These are phyloP conservation scores for Hypomyces rosellus DNA, from an alignment of 2,329 filamentous ascomycete species.

Conservation along the genomic window DNA sequence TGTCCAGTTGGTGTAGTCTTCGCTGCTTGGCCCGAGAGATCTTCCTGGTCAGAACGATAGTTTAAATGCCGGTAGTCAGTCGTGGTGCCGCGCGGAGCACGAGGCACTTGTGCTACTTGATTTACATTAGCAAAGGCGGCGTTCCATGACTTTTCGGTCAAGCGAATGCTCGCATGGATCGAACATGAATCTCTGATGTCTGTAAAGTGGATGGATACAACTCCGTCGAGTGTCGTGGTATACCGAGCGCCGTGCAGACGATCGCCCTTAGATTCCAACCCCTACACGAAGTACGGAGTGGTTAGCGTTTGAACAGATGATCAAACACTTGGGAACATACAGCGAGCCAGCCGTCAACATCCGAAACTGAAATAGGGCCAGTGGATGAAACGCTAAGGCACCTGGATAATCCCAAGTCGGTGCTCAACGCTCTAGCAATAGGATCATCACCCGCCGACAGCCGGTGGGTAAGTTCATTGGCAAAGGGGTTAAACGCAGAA, in stretches of 20 bases:
- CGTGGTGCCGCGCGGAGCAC: not conserved
- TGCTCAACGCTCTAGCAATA: slow-evolving; percentile 36
- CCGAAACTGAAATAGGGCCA: slow-evolving; percentile 24
- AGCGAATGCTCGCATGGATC: slow-evolving; percentile 39
- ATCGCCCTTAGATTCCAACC: slow-evolving; percentile 28
- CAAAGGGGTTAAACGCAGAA: slow-evolving; percentile 50
- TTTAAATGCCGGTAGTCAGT: not conserved
- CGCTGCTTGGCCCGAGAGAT: not conserved
- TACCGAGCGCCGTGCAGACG: slow-evolving; percentile 32
- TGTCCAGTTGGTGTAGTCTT: slow-evolving; percentile 20
- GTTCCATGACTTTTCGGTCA: slow-evolving; percentile 40
- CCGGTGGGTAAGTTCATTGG: slow-evolving; percentile 12
- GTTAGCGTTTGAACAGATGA: slow-evolving; percentile 11
- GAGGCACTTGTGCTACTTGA: not conserved
- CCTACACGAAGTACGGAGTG: slow-evolving; percentile 23
- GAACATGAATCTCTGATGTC: slow-evolving; percentile 55
- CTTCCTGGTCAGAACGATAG: not conserved
- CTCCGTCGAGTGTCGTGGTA: slow-evolving; percentile 31
- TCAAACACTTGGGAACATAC: slow-evolving; percentile 28
- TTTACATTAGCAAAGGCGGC: slow-evolving; percentile 15
- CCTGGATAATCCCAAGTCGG: slow-evolving; percentile 39
- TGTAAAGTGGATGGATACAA: slow-evolving; percentile 49
- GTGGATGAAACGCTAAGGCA: slow-evolving; percentile 36
- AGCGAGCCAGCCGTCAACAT: slow-evolving; percentile 38
- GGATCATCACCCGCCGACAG: slow-evolving; percentile 18